These are phyloP conservation scores for Podospora bellae-mahoneyi DNA, from an alignment of 495 filamentous ascomycete genomes.

Conservation along the genomic window DNA sequence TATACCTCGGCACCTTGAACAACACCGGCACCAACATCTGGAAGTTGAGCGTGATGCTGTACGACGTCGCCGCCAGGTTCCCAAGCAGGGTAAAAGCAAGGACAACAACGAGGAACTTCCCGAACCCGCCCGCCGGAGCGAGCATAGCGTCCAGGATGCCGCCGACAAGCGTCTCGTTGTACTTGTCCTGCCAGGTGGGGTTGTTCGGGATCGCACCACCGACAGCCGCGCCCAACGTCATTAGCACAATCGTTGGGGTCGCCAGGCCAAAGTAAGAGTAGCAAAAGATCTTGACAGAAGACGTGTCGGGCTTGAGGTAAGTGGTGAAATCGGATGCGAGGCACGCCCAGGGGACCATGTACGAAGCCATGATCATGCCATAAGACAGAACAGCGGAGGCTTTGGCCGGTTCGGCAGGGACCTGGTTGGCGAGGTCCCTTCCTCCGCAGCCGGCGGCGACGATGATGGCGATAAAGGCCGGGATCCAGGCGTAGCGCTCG, in stretches of 20 bases:
- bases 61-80: slow-evolving; percentile 48
- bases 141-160: slow-evolving; percentile 56
- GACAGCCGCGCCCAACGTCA: slow-evolving; percentile 55
- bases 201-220: slow-evolving; percentile 42
- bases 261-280: slow-evolving; percentile 48
- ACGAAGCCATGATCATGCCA: slow-evolving; percentile 44
- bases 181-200: slow-evolving; percentile 46
- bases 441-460: slow-evolving; percentile 34
- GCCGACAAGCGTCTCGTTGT: slow-evolving; percentile 45
- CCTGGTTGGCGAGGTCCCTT: slow-evolving; percentile 30
- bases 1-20: slow-evolving; percentile 47
- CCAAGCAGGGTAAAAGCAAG: slow-evolving; percentile 52
- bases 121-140: slow-evolving; percentile 50
- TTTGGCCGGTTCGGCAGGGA: slow-evolving; percentile 28
- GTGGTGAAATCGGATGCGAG: slow-evolving; percentile 49
- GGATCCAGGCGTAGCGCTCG: slow-evolving; percentile 61
- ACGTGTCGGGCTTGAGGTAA: slow-evolving; percentile 46
- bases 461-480: slow-evolving; percentile 48
- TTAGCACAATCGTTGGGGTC: slow-evolving; percentile 49
- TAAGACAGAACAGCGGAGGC: slow-evolving; percentile 36
- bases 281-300: slow-evolving; percentile 41
- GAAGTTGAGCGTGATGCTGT: slow-evolving; percentile 55
- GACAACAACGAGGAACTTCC: slow-evolving; percentile 54
- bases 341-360: slow-evolving; percentile 47
- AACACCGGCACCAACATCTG: slow-evolving; percentile 51